A percentile compares a stretch with the other conserved stretches of the same genome.
phyloP scores from a whole-genome alignment of 345 rosid genomes.

The Trapa bicornis region DNA sequence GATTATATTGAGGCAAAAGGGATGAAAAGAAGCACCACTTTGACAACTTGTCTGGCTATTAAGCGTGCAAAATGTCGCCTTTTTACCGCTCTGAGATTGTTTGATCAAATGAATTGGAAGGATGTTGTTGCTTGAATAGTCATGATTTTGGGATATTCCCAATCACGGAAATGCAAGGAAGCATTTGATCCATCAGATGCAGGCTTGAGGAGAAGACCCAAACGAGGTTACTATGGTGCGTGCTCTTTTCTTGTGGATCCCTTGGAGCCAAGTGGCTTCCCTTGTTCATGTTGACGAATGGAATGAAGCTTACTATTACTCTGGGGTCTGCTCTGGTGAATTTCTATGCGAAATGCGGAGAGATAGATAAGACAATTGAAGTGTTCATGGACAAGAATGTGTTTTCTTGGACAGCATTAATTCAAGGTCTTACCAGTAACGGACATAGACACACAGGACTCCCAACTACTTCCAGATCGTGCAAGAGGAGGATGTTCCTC shows the following conservation, averaged over 20 bases:
- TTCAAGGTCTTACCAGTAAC: constrained; percentile 32
- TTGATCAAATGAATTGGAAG: constrained; percentile 17
- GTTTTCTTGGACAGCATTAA: constrained; percentile 25
- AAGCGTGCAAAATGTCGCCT: constrained; percentile 37
- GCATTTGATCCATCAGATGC: constrained; percentile 27
- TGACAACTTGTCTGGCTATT: constrained; percentile 25
- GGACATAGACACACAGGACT: constrained; percentile 27
- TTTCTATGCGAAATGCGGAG: constrained; percentile 27
- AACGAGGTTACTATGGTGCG: constrained; percentile 31
- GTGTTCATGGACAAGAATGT: constrained; percentile 23
- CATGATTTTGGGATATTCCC: constrained; percentile 26
- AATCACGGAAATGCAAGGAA: constrained; percentile 26
- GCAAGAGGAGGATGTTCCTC: constrained; percentile 16
- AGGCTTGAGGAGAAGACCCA: constrained; percentile 16
- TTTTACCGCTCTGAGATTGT: constrained; percentile 23
- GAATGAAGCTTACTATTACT: constrained; percentile 21
- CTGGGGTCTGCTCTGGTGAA: constrained; percentile 29
- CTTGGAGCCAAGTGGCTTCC: constrained; percentile 35
- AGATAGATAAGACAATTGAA: constrained; percentile 18
- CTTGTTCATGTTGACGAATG: constrained; percentile 18
- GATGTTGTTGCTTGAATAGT: constrained; percentile 28
- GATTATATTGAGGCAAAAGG: constrained; percentile 22
- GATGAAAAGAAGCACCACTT: constrained; percentile 14
- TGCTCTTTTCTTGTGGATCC: constrained; percentile 27
- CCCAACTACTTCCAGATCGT: constrained; percentile 19